Evolutionary conservation across 192 early-diverging fungal genomes (phyloP), one percentile per base, ranked within the genome.

Genomic region (Entomortierella lignicola): DNA sequence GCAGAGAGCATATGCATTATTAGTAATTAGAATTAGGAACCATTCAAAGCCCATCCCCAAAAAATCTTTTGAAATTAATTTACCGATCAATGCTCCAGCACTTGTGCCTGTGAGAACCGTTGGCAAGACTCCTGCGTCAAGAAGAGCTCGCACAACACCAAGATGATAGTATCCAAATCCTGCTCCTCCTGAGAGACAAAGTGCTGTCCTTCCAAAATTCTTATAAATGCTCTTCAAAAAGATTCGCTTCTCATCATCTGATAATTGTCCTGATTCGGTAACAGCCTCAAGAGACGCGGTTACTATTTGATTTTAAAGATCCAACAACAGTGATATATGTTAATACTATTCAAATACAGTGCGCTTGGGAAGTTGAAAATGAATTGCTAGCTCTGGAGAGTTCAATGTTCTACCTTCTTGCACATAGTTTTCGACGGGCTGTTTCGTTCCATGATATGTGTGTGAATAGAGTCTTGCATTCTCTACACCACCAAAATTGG

Each of bases 131-230:
- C 83, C 77, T 27, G 89, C 79, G 42, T 94, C 89, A 59, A 92
- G 87, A 53, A 96, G 69, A 0, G 94, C 89, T 37, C 90, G 87
- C 13, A 91, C 81, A 12, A 94, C 91, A 13, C 94, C 94, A 21
- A 92, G 60, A 71, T 88, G 91, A 66, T 87, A 90, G 70, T 91
- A 91, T 5, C 89, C 90, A 58, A 90, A 91, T 30, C 84, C 82
- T 23, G 89, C 94, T 54, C 94, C 93, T 32, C 94, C 94, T 10
- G 90, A 92, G 21, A 95, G 77, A 72, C 92, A 94, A 39, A 96
- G 80, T 5, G 93, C 93, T 5, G 92, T 89, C 12, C 88, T 71
- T 10, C 94, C 94, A 82, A 92, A 96, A 52, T 88, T 88, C 29
- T 85, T 85, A 42, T 86, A 79, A 60, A 89, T 83, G 54, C 85